Base-by-base conservation (phyloP, 1,284 basidiomycete species). In the Cryptococcus sp. region DNA sequence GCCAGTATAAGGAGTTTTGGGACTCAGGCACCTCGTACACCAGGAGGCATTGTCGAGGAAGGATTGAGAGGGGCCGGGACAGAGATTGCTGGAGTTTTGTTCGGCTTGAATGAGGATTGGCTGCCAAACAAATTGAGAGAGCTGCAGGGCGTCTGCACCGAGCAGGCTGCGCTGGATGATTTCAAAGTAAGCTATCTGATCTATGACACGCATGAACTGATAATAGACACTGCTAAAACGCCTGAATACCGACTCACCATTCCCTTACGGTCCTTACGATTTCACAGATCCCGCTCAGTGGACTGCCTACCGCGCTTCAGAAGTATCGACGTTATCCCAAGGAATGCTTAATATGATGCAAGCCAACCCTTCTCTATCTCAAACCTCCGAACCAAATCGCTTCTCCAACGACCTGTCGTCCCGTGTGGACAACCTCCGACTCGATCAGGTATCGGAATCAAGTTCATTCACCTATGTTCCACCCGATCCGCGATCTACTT, bases 321-420 rank as follows among this genome's bases (percentile, higher is more conserved):
- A 98, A 77, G 86, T 89, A 0, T 80, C 87, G 0, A 82, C 85
- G 50, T 78, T 98, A 2, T 90, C 90, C 25, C 87, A 93, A 70
- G 81, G 91, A 50, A 90, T 97, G 82, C 80, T 94, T 46, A 79
- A 84, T 22, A 89, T 97, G 85, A 85, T 91, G 51, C 82, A 89
- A 63, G 78, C 84, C 56, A 91, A 96, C 57, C 91, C 93, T 0
- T 85, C 90, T 55, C 81, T 97, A 1, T 86, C 89, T 19, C 89
- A 88, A 70, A 57, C 62, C 1, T 47, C 56, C 2, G 58, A 60
- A 41, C 50, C 50, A 7, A 49, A 87, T 85, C 22, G 82, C 82
- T 5, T 81, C 84, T 4, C 76, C 81, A 21, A 84, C 84, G 42
- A 63, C 21, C 34, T 65, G 4, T 42, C 61, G 3, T 23, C 55